phyloP scores from a whole-genome alignment of 2,329 filamentous ascomycete species.

The Neopestalotiopsis sp. region DNA sequence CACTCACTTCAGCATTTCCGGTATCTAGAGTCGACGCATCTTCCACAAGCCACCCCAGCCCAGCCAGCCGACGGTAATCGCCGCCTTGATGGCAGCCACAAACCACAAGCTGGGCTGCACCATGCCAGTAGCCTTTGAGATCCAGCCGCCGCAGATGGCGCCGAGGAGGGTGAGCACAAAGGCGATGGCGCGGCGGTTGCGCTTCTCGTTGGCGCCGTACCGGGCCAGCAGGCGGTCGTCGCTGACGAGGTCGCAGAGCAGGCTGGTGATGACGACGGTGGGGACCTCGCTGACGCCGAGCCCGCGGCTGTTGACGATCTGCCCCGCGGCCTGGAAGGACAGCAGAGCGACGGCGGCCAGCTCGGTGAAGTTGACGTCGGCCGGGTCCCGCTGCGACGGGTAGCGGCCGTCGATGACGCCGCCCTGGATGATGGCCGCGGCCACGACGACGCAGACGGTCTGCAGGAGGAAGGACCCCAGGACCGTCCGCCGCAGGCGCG shows the following conservation, averaged over 20 bases:
- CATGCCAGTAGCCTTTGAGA: slow-evolving; percentile 48
- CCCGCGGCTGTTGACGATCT: slow-evolving; percentile 57
- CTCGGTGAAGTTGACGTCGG: slow-evolving; percentile 33
- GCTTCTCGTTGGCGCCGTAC: slow-evolving; percentile 50
- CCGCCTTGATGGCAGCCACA: slow-evolving; percentile 49
- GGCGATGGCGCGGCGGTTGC: slow-evolving; percentile 52
- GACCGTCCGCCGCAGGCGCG: slow-evolving; percentile 34
- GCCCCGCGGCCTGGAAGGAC: slow-evolving; percentile 60
- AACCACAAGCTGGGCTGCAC: slow-evolving; percentile 52
- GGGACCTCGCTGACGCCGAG: slow-evolving; percentile 61
- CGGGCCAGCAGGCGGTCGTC: slow-evolving; percentile 55
- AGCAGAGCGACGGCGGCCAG: slow-evolving; percentile 49
- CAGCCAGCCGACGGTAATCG: slow-evolving; percentile 41
- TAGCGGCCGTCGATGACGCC: slow-evolving; percentile 35
- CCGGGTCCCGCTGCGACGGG: slow-evolving; percentile 30
- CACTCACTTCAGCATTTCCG: background rate
- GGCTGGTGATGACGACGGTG: slow-evolving; percentile 59
- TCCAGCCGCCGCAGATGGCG: slow-evolving; percentile 53
- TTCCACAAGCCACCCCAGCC: slow-evolving; percentile 21
- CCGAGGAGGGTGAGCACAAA: slow-evolving; percentile 48
- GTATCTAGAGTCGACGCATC: background rate
- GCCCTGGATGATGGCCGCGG: slow-evolving; percentile 35
- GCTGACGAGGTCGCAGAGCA: slow-evolving; percentile 59
- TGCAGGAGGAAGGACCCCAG: slow-evolving; percentile 34
- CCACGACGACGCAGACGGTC: slow-evolving; percentile 32